A percentile compares a stretch with the other conserved stretches of the same genome.
Conservation (phyloP, 2,329 filamentous ascomycete genomes). For the Decorospora gaudefroyi region DNA sequence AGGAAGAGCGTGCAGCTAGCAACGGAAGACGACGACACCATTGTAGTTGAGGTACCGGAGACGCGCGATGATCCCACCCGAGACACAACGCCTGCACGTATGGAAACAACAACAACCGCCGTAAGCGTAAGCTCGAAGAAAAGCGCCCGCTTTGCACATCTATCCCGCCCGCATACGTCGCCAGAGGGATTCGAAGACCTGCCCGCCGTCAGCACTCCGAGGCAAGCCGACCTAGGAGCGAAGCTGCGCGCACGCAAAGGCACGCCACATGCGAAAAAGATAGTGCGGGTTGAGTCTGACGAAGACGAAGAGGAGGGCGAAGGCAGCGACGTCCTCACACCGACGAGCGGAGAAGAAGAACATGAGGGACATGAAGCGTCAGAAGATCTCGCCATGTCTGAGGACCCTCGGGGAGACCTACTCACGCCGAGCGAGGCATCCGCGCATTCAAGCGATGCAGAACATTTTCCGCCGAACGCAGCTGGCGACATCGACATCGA, state of each 20-base stretch:
- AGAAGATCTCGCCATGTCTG: background rate
- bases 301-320: slow-evolving; percentile 30
- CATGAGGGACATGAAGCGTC: background rate
- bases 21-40: slow-evolving; percentile 23
- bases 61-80: background rate
- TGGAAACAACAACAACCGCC: too few relatives aligned
- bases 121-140: slow-evolving; percentile 14
- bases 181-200: slow-evolving; percentile 11
- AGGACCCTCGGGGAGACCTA: background rate
- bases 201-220: slow-evolving; percentile 17
- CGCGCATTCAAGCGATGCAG: slow-evolving; percentile 4
- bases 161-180: slow-evolving; percentile 6
- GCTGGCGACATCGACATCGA: background rate
- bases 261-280: slow-evolving; percentile 35
- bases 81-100: slow-evolving; percentile 15
- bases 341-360: slow-evolving; percentile 33
- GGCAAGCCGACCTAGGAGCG: slow-evolving; percentile 18
- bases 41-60: slow-evolving; percentile 9
- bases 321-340: slow-evolving; percentile 30
- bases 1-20: slow-evolving; percentile 37
- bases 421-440: slow-evolving; percentile 13
- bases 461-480: background rate
- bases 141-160: slow-evolving; percentile 12
- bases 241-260: slow-evolving; percentile 32
- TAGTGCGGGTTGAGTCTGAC: slow-evolving; percentile 23